Conservation (phyloP, 2,329 filamentous ascomycete genomes). For the Fusarium sp. region DNA sequence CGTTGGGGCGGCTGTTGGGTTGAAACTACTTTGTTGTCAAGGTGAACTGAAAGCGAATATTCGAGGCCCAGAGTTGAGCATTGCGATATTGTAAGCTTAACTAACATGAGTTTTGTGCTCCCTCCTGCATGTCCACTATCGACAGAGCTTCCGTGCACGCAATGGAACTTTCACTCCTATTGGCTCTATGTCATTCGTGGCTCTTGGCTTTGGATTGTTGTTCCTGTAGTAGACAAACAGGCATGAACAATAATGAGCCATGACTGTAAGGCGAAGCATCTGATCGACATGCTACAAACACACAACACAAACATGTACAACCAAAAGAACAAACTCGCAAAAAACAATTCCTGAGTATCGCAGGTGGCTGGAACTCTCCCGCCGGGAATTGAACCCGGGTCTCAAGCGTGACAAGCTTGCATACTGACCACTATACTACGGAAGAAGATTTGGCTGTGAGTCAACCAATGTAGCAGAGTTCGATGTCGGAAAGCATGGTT, state of each 20-base stretch:
- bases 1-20: background rate
- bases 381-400: constrained; percentile 34
- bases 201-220: constrained; percentile 4
- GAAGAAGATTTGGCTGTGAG: constrained; percentile 18
- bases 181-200: constrained; percentile 16
- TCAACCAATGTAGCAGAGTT: constrained; percentile 12
- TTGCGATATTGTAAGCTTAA: background rate
- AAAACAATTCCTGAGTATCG: constrained; percentile 5
- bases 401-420: constrained; percentile 36
- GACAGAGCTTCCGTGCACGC: constrained; percentile 13
- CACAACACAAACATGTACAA: background rate
- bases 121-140: constrained; percentile 2
- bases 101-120: constrained; percentile 1
- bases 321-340: background rate
- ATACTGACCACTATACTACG: constrained; percentile 38
- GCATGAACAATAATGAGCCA: background rate
- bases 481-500: background rate
- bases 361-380: constrained; percentile 33
- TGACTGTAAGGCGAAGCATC: background rate
- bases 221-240: background rate
- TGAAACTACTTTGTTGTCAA: constrained; percentile 10
- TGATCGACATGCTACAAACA: background rate
- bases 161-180: constrained; percentile 7
- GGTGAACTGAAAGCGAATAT: background rate
- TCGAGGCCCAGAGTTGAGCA: background rate